phyloP scores from a whole-genome alignment of 2,329 filamentous ascomycete genomes.

The Cladosporium velox region DNA sequence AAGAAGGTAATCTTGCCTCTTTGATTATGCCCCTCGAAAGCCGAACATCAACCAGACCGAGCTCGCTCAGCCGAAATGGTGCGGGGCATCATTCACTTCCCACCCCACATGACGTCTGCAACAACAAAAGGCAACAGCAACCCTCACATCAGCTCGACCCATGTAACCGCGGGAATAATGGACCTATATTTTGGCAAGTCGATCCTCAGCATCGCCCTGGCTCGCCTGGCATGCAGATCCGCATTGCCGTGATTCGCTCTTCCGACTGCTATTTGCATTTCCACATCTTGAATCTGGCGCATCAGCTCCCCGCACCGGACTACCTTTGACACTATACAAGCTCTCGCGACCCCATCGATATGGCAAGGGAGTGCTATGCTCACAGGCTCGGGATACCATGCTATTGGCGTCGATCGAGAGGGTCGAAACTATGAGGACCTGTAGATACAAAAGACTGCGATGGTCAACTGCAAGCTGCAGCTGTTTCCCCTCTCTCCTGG shows the following conservation, averaged over 20 bases:
- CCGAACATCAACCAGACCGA: conserved; percentile 1
- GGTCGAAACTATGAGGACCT: not conserved
- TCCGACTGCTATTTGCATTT: conserved; percentile 1
- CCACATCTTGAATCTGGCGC: not conserved
- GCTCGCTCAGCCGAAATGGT: not conserved
- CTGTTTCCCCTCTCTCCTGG: conserved; percentile 4
- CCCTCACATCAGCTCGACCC: not conserved
- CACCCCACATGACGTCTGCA: conserved; percentile 15
- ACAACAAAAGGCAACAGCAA: conserved; percentile 1
- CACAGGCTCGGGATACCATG: not conserved
- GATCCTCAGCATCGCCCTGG: not conserved
- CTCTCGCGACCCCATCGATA: not conserved
- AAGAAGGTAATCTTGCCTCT: not conserved
- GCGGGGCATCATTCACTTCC: conserved; percentile 14
- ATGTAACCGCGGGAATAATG: conserved; percentile 15
- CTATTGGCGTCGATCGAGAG: not conserved
- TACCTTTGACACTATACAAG: not conserved
- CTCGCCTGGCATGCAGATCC: not conserved
- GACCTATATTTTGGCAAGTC: not conserved
- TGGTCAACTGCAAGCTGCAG: not conserved
- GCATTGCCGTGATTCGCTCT: conserved; percentile 7
- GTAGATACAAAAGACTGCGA: conserved; percentile 9
- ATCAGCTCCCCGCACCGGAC: conserved; percentile 3
- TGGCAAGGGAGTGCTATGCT: not conserved
- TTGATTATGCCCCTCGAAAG: not conserved